Evolutionary conservation across 306 rosid genomes (phyloP), one percentile per base, ranked within the genome.

Genomic region (Cicer judaicum): DNA sequence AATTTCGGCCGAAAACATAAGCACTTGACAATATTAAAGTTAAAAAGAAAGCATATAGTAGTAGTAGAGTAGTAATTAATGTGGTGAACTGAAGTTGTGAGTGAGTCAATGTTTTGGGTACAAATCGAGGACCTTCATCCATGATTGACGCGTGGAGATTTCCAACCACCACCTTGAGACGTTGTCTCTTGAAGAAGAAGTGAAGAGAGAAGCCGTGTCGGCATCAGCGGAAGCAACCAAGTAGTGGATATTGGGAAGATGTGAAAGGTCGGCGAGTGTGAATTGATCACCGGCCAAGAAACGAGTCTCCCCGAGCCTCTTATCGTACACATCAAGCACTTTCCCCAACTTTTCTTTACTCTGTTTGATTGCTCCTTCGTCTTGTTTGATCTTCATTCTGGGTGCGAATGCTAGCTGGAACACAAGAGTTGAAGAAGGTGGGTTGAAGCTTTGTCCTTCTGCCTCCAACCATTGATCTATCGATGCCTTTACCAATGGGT

Each of bases 401-500:
- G 97, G 98, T 10, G 97, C 98, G 4, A 93, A 87, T 7, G 89
- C 93, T 0, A 93, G 89, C 90, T 90, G 98, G 73, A 89, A 90
- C 63, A 87, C 92, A 15, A 89, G 84, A 39, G 78, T 68, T 7
- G 97, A 83, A 44, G 85, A 79, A 2, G 96, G 87, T 7, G 95
- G 98, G 64, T 86, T 86, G 87, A 90, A 93, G 85, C 66, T 90
- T 59, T 93, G 97, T 4, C 82, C 90, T 72, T 90, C 98, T 0
- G 93, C 97, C 54, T 93, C 97, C 55, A 90, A 6, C 98, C 98
- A 93, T 71, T 90, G 91, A 50, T 93, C 97, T 75, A 93, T 87
- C 0, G 93, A 93, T 0, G 91, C 96, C 78, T 81, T 93, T 2
- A 61, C 86, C 71, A 90, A 66, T 6, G 92, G 91, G 47, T 93